Evolutionary conservation across 2,329 filamentous ascomycete species (phyloP), one percentile per base, ranked within the genome.

Genomic region (Thielaviopsis musarum): DNA sequence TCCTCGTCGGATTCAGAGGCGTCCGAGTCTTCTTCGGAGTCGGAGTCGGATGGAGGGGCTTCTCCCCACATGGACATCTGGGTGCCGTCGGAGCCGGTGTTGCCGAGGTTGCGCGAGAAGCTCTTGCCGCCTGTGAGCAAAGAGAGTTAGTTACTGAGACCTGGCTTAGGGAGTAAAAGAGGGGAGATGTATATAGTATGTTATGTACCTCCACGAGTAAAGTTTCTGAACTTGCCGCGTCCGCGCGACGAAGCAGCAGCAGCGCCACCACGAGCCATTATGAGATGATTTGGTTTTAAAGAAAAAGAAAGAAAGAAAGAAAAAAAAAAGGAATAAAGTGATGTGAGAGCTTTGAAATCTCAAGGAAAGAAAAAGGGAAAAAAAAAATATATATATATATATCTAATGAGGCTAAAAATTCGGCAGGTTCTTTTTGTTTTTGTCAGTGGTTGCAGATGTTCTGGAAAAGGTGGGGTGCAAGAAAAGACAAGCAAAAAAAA

Each of bases 151-250:
- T 54, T 15, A 38, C n/a, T n/a, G n/a, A n/a, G n/a, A n/a, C n/a
- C n/a, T n/a, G n/a, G n/a, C n/a, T n/a, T n/a, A n/a, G n/a, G n/a
- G n/a, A n/a, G n/a, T n/a, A n/a, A n/a, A n/a, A n/a, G n/a, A n/a
- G 60, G 26, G 57, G 59, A 62, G 59, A 61, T 62, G 56, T 55
- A 22, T 54, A 54, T 41, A 45, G n/a, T 12, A 5, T 13, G 5
- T 28, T 15, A 26, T 45, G 9, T 74, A 91, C 91, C 91, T 79
- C 91, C 91, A 74, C 91, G 81, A 66, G 88, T 90, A 65, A 86
- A 89, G 77, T 96, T 97, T 76, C 83, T 87, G 72, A 91, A 95
- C 75, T 97, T 97, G 73, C 91, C 89, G 67, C 87, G 87, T 66
- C 88, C 90, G 70, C 89, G 80, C 64, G 84, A 77, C 70, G 70